These are phyloP conservation scores for Schizothecium vesticola DNA, from an alignment of 495 filamentous ascomycete species.

Conservation along the genomic window DNA sequence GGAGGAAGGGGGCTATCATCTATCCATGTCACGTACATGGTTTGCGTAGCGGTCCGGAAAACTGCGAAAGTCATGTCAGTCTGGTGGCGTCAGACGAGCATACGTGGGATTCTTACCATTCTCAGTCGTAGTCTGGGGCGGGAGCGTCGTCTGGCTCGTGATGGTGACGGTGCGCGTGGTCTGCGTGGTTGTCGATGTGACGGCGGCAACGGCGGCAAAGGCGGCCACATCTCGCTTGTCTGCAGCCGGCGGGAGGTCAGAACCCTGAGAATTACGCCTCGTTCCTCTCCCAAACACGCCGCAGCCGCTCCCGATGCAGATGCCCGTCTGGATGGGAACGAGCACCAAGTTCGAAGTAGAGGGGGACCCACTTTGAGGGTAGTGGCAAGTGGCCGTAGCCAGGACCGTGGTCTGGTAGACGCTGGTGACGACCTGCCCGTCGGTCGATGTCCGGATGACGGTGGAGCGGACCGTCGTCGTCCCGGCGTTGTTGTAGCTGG, in stretches of 20 bases:
- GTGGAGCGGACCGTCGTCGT: slow-evolving; percentile 30
- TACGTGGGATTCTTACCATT: slow-evolving; percentile 20
- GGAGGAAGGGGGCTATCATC: not conserved
- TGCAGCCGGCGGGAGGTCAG: slow-evolving; percentile 10
- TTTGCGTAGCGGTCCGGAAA: slow-evolving; percentile 33
- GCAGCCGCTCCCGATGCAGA: slow-evolving; percentile 3
- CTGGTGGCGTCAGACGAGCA: slow-evolving; percentile 2
- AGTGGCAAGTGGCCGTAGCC: slow-evolving; percentile 34
- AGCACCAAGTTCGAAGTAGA: not conserved
- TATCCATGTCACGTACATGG: slow-evolving; percentile 29
- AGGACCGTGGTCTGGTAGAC: slow-evolving; percentile 30
- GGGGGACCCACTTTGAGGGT: slow-evolving; percentile 20
- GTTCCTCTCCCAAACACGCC: not conserved
- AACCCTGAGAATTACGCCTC: not conserved
- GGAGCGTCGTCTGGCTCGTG: slow-evolving; percentile 31
- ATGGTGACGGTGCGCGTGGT: slow-evolving; percentile 40
- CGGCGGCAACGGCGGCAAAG: slow-evolving; percentile 25
- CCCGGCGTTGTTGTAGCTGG: slow-evolving; percentile 27
- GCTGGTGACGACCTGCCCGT: slow-evolving; percentile 30
- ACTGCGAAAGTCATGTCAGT: slow-evolving; percentile 18
- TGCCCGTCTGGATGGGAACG: not conserved
- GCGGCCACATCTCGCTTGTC: slow-evolving; percentile 20
- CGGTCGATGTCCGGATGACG: slow-evolving; percentile 34
- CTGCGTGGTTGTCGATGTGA: slow-evolving; percentile 38
- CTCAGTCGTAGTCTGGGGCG: slow-evolving; percentile 34